Evolutionary conservation across 495 filamentous ascomycete species (phyloP).

Genomic region (Penicillium lividum): DNA sequence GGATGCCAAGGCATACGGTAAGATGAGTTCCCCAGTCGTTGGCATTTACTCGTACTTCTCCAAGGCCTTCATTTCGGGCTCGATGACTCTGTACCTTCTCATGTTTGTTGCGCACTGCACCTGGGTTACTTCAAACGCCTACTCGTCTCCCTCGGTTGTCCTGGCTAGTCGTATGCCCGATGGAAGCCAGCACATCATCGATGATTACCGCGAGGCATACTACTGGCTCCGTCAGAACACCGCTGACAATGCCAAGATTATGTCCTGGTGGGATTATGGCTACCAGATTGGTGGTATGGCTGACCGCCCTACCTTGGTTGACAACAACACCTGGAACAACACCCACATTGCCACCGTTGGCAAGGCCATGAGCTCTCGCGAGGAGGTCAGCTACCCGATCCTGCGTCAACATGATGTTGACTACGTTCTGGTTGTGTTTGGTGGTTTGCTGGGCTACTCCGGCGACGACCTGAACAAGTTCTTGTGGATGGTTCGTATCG

Average conservation of each 20-base stretch:
- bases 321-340: constrained; percentile 99
- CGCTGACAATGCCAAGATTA: constrained; percentile 90
- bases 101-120: constrained; percentile 97
- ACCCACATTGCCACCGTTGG: constrained; percentile 99
- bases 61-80: constrained; percentile 70
- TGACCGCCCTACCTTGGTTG: constrained; percentile 93
- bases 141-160: constrained; percentile 97
- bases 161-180: constrained; percentile 90
- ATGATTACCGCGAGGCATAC: constrained; percentile 99
- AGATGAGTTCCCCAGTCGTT: constrained; percentile 69
- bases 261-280: constrained; percentile 99
- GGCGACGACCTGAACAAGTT: constrained; percentile 99
- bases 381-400: constrained; percentile 98
- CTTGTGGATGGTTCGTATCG: constrained; percentile 99
- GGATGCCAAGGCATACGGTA: constrained; percentile 61
- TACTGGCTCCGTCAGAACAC: constrained; percentile 99
- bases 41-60: constrained; percentile 83
- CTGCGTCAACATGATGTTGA: constrained; percentile 98
- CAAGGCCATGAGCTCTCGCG: constrained; percentile 96
- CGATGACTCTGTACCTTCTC: constrained; percentile 77
- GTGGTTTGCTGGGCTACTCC: constrained; percentile 95
- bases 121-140: constrained; percentile 99
- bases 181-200: constrained; percentile 97
- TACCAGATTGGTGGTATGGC: constrained; percentile 99
- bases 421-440: constrained; percentile 97